A percentile compares a stretch with the other conserved stretches of the same genome.
Conservation (phyloP, 768 basidiomycete genomes). For the Termitomyces sp. region DNA sequence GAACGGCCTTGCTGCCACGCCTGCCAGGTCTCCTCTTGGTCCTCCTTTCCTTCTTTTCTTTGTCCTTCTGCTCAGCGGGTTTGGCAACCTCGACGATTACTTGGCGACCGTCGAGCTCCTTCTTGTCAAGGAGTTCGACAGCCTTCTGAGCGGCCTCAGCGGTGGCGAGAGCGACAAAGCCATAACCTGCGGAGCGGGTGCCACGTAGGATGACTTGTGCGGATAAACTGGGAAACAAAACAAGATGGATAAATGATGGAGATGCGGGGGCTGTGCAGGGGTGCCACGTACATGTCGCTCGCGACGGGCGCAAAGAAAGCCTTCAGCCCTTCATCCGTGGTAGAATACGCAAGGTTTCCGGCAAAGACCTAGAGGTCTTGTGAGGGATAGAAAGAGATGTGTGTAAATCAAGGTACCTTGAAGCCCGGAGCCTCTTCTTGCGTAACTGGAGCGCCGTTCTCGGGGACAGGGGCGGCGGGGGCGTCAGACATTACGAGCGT, state of each 20-base stretch:
- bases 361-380: constrained; percentile 70
- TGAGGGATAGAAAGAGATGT: constrained; percentile 19
- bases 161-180: constrained; percentile 82
- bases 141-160: constrained; percentile 84
- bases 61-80: constrained; percentile 84
- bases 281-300: constrained; percentile 77
- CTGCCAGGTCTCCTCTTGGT: constrained; percentile 80
- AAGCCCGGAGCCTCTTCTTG: constrained; percentile 78
- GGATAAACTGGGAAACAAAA: constrained; percentile 51
- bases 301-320: constrained; percentile 87
- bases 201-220: constrained; percentile 87
- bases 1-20: constrained; percentile 82
- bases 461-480: constrained; percentile 79
- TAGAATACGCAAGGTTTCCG: constrained; percentile 93
- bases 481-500: constrained; percentile 82
- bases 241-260: constrained; percentile 24
- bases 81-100: constrained; percentile 93
- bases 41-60: constrained; percentile 75
- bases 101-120: constrained; percentile 84
- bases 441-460: constrained; percentile 81
- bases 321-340: constrained; percentile 93
- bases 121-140: constrained; percentile 80
- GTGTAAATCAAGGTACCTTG: constrained; percentile 53
- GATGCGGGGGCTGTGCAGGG: constrained; percentile 41
- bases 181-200: constrained; percentile 85